Evolutionary conservation across 768 basidiomycete genomes (phyloP).

Genomic region (Lactifluus echinatus): DNA sequence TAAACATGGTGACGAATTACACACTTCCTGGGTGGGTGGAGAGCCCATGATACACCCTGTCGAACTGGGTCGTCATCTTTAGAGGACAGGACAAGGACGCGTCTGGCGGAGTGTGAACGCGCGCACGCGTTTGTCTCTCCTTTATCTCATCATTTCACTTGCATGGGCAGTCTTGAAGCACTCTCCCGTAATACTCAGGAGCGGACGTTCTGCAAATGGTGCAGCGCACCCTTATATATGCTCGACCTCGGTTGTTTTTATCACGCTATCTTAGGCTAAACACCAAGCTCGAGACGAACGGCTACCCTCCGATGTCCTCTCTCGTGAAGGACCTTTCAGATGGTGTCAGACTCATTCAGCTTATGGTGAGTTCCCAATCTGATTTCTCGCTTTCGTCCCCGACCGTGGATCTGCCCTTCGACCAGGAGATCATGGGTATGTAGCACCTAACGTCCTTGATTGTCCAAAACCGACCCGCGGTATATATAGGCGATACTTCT

Average conservation of each 20-base stretch:
- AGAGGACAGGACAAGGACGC: slow-evolving; percentile 14
- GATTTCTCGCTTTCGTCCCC: not conserved
- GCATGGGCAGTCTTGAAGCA: slow-evolving; percentile 53
- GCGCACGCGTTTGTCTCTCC: slow-evolving; percentile 3
- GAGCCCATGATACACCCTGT: slow-evolving; percentile 72
- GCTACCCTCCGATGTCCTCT: slow-evolving; percentile 81
- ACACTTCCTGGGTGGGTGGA: slow-evolving; percentile 71
- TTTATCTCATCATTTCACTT: not conserved
- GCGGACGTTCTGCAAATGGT: slow-evolving; percentile 90
- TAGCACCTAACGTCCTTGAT: slow-evolving; percentile 2
- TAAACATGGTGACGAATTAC: slow-evolving; percentile 28
- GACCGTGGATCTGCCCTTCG: not conserved
- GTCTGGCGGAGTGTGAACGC: slow-evolving; percentile 20
- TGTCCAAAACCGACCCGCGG: slow-evolving; percentile 1
- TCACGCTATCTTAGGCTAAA: slow-evolving; percentile 62
- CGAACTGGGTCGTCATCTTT: slow-evolving; percentile 72
- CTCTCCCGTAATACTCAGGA: slow-evolving; percentile 43
- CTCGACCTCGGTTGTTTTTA: slow-evolving; percentile 11
- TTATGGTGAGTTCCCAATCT: slow-evolving; percentile 52
- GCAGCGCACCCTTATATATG: slow-evolving; percentile 12
- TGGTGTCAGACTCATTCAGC: slow-evolving; percentile 90
- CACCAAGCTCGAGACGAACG: slow-evolving; percentile 81
- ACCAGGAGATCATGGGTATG: slow-evolving; percentile 93
- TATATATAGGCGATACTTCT: slow-evolving; percentile 64
- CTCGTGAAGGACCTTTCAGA: slow-evolving; percentile 88